Percentiles rank a stretch among this genome's conserved stretches.
phyloP scores from a whole-genome alignment of 768 basidiomycete genomes.

The Imleria badia region DNA sequence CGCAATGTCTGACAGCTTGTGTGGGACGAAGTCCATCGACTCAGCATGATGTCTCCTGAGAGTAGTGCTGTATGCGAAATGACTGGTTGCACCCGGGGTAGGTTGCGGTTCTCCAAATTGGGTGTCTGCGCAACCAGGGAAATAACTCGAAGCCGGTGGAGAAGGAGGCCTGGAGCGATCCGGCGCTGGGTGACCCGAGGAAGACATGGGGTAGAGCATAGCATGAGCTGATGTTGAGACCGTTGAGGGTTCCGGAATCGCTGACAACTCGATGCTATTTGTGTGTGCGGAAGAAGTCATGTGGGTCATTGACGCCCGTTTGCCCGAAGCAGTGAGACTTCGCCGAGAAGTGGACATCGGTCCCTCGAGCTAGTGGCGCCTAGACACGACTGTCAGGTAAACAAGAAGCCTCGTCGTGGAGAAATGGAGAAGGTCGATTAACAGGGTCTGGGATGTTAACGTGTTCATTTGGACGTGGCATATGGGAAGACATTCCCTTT shows the following conservation, averaged over 20 bases:
- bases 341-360: constrained; percentile 32
- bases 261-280: constrained; percentile 16
- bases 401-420: background rate
- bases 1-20: constrained; percentile 33
- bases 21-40: constrained; percentile 35
- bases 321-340: constrained; percentile 12
- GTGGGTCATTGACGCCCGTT: constrained; percentile 16
- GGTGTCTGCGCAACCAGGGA: constrained; percentile 56
- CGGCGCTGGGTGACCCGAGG: constrained; percentile 5
- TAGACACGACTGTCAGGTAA: background rate
- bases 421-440: background rate
- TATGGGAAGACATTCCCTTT: constrained; percentile 21
- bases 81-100: constrained; percentile 61
- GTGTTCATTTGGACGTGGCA: background rate
- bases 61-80: constrained; percentile 84
- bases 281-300: constrained; percentile 7
- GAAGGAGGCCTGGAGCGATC: constrained; percentile 41
- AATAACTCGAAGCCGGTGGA: constrained; percentile 82
- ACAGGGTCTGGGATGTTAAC: background rate
- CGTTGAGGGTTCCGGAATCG: constrained; percentile 12
- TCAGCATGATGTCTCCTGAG: constrained; percentile 66
- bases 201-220: constrained; percentile 14
- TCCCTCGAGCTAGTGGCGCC: background rate
- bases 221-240: constrained; percentile 27
- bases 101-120: constrained; percentile 52